phyloP scores from a whole-genome alignment of 2,329 filamentous ascomycete species.

The Sporothrix dimorphospora region DNA sequence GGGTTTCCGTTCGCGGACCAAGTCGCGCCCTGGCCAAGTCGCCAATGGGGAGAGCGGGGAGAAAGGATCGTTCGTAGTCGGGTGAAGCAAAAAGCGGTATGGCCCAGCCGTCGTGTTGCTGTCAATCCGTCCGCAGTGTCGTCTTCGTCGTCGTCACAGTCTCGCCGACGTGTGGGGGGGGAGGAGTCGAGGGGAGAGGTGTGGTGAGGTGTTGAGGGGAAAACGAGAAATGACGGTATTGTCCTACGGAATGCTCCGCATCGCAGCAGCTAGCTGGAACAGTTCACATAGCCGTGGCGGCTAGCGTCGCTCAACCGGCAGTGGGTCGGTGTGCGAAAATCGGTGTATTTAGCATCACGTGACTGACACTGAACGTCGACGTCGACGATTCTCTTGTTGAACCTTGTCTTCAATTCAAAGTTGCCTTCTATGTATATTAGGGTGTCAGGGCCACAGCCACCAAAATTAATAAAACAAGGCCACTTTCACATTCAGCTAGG shows the following conservation, averaged over 20 bases:
- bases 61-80: too few relatives aligned
- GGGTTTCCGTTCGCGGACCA: neutral
- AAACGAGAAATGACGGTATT: slow-evolving; percentile 10
- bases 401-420: too few relatives aligned
- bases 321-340: neutral
- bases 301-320: neutral
- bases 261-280: neutral
- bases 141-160: neutral
- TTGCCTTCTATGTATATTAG: too few relatives aligned
- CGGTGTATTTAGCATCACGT: neutral
- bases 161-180: neutral
- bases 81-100: neutral
- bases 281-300: neutral
- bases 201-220: slow-evolving; percentile 7
- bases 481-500: too few relatives aligned
- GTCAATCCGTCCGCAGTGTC: neutral
- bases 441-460: too few relatives aligned
- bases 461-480: too few relatives aligned
- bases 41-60: too few relatives aligned
- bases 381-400: too few relatives aligned
- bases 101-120: too few relatives aligned
- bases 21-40: too few relatives aligned
- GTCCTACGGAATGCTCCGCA: slow-evolving; percentile 3
- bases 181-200: neutral
- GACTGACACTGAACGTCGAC: neutral